Evolutionary conservation across 257 asterid genomes (phyloP).

Genomic region (Leptodermis oblonga): DNA sequence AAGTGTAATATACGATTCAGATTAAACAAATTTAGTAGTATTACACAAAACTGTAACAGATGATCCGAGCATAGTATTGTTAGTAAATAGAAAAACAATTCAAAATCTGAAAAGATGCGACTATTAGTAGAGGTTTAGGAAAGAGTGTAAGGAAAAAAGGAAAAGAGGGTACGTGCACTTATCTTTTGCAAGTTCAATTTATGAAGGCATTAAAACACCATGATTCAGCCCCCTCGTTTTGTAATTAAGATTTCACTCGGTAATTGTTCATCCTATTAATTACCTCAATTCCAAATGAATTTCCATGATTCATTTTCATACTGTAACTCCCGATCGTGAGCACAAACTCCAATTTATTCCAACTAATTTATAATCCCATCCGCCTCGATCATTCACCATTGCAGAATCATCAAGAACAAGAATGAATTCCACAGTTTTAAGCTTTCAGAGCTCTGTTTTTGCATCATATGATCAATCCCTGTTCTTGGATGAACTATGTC

Average conservation of each 20-base stretch:
- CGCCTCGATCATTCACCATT: background rate
- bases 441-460: slow-evolving; percentile 23
- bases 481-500: background rate
- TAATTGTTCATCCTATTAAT: slow-evolving; percentile 47
- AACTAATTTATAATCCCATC: no score
- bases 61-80: no score
- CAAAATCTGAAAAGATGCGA: no score
- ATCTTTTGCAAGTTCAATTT: slow-evolving; percentile 1
- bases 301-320: slow-evolving; percentile 33
- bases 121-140: no score
- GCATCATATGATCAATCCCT: slow-evolving; percentile 9
- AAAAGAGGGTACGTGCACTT: no score
- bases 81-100: no score
- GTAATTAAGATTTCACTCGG: slow-evolving; percentile 29
- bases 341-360: slow-evolving; percentile 48
- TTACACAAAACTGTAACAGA: no score
- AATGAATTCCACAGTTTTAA: slow-evolving; percentile 29
- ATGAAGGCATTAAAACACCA: slow-evolving; percentile 20
- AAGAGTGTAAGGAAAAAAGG: no score
- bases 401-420: background rate
- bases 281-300: slow-evolving; percentile 32
- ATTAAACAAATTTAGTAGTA: no score
- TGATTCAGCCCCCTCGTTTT: slow-evolving; percentile 46
- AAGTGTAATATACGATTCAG: no score
- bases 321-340: slow-evolving; percentile 75